phyloP scores from a whole-genome alignment of 2,329 filamentous ascomycete genomes.

The Dendryphion nanum region DNA sequence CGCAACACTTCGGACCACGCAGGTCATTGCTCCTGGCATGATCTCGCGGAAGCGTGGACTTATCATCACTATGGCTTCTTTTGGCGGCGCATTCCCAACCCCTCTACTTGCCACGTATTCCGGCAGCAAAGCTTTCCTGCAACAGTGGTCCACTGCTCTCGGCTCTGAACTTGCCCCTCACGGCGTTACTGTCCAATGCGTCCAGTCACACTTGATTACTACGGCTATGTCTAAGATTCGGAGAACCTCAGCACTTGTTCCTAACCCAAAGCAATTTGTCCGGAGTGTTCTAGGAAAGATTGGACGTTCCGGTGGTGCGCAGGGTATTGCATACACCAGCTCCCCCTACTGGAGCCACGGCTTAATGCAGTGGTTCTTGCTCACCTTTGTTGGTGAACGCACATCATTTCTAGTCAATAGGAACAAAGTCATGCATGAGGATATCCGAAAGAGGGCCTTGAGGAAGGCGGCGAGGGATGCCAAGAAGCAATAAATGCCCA shows the following conservation, averaged over 20 bases:
- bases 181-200: slow-evolving; percentile 85
- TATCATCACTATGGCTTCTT: slow-evolving; percentile 95
- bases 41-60: slow-evolving; percentile 79
- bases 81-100: slow-evolving; percentile 88
- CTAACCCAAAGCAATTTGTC: slow-evolving; percentile 80
- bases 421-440: slow-evolving; percentile 73
- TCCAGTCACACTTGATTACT: slow-evolving; percentile 89
- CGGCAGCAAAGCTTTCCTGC: slow-evolving; percentile 95
- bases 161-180: slow-evolving; percentile 77
- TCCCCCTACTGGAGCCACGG: slow-evolving; percentile 94
- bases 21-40: slow-evolving; percentile 82
- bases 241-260: slow-evolving; percentile 72
- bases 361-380: slow-evolving; percentile 79
- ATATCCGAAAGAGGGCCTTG: slow-evolving; percentile 78
- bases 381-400: slow-evolving; percentile 59
- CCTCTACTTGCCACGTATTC: slow-evolving; percentile 94
- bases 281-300: slow-evolving; percentile 75
- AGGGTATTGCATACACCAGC: slow-evolving; percentile 77
- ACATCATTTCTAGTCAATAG: slow-evolving; percentile 56
- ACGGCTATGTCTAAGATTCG: slow-evolving; percentile 97
- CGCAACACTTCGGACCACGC: slow-evolving; percentile 84
- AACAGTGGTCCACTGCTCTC: slow-evolving; percentile 89
- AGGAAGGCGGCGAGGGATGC: slow-evolving; percentile 80
- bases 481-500: slow-evolving; percentile 58
- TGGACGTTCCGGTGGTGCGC: slow-evolving; percentile 72